These are phyloP conservation scores for Rhodosporidiobolus sp. DNA, from an alignment of 768 basidiomycete genomes.

Conservation along the genomic window DNA sequence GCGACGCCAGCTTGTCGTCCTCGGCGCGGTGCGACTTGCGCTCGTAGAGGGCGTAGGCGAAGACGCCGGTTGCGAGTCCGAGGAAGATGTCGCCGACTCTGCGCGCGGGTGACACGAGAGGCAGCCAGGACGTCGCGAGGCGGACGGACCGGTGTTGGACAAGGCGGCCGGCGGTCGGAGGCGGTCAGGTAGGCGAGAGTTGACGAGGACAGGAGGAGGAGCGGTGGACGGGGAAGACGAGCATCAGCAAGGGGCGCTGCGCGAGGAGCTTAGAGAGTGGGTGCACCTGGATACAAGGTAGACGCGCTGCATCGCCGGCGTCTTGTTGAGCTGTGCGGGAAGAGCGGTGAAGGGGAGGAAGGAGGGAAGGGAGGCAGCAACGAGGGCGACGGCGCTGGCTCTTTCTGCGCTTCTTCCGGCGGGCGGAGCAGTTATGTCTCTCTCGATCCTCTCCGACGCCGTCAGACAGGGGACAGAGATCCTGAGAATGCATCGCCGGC, in stretches of 20 bases:
- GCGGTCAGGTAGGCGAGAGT: neutral
- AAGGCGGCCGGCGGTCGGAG: neutral
- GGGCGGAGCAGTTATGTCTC: too few relatives aligned
- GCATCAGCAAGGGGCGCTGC: neutral
- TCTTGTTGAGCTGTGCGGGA: too few relatives aligned
- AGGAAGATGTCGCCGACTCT: slow-evolving; percentile 18
- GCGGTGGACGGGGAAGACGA: neutral
- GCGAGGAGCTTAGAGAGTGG: fast-evolving
- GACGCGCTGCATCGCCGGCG: slow-evolving; percentile 4
- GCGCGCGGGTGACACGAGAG: too few relatives aligned
- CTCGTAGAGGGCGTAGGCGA: slow-evolving; percentile 27
- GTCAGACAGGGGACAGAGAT: too few relatives aligned
- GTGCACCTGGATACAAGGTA: neutral
- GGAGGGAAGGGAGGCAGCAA: too few relatives aligned
- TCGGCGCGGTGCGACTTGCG: neutral
- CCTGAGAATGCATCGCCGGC: too few relatives aligned
- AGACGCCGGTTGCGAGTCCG: slow-evolving; percentile 9
- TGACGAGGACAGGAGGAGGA: neutral
- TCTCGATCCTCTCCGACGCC: too few relatives aligned
- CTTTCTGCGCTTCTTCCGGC: too few relatives aligned
- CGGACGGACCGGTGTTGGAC: too few relatives aligned
- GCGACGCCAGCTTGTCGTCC: slow-evolving; percentile 7
- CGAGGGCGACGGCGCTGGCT: too few relatives aligned
- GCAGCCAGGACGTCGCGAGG: too few relatives aligned
- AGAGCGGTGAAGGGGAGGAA: too few relatives aligned